These are phyloP conservation scores for Aspergillus asperescens DNA, from an alignment of 495 filamentous ascomycete species.

Conservation along the genomic window DNA sequence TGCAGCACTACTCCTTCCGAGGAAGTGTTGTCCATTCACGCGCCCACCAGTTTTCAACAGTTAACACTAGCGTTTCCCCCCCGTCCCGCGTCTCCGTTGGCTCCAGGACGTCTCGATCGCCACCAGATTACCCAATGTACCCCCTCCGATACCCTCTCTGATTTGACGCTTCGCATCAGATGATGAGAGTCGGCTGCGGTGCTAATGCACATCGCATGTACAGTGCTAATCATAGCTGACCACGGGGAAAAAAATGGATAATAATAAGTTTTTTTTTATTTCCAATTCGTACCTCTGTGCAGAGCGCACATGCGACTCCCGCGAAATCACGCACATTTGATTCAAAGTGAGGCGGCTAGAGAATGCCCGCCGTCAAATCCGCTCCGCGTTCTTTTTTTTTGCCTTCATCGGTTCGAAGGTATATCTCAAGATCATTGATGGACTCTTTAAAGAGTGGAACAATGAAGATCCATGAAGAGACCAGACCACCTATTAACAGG, in stretches of 20 bases:
- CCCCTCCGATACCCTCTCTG: constrained; percentile 12
- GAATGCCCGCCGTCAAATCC: not conserved
- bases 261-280: not conserved
- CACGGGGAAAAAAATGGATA: not conserved
- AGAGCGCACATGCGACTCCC: constrained; percentile 3
- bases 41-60: not conserved
- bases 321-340: constrained; percentile 5
- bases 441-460: not conserved
- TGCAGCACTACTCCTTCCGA: not conserved
- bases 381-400: not conserved
- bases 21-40: not conserved
- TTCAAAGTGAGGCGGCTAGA: constrained; percentile 1
- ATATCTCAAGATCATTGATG: not conserved
- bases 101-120: constrained; percentile 16
- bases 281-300: not conserved
- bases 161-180: constrained; percentile 29
- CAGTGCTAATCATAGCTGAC: constrained; percentile 11
- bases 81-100: constrained; percentile 15
- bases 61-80: not conserved
- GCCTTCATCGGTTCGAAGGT: not conserved
- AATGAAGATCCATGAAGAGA: not conserved
- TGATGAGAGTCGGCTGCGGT: constrained; percentile 33
- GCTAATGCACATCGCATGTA: constrained; percentile 26
- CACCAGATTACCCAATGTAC: constrained; percentile 14
- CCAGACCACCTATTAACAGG: not conserved